These are phyloP conservation scores for Chaetoceros muelleri DNA, from an alignment of 108 stramenopile species.

Conservation along the genomic window DNA sequence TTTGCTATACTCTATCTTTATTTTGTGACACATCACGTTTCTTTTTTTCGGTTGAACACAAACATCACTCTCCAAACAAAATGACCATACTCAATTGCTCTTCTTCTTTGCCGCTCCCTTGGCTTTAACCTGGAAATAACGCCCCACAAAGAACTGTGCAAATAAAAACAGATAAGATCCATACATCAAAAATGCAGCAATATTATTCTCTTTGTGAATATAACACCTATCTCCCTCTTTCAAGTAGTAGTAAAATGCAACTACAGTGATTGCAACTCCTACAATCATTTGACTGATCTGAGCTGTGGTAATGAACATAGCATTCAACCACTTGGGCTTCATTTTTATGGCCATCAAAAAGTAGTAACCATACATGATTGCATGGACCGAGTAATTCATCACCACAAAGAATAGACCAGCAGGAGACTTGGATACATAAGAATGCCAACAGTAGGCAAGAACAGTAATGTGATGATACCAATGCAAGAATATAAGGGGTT, in stretches of 20 bases:
- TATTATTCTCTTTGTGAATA: constrained; percentile 67
- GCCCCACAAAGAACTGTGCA: constrained; percentile 76
- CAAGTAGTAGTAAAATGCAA: constrained; percentile 55
- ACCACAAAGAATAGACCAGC: constrained; percentile 93
- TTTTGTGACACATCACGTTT: too few species aligned
- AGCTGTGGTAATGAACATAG: constrained; percentile 76
- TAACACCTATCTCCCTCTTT: constrained; percentile 31
- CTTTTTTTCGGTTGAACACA: too few species aligned
- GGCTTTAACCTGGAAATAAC: constrained; percentile 55
- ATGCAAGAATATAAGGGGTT: constrained; percentile 92
- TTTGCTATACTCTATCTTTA: too few species aligned
- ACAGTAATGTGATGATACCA: constrained; percentile 99
- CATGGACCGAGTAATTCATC: constrained; percentile 99
- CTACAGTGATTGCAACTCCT: constrained; percentile 64
- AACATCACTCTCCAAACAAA: too few species aligned
- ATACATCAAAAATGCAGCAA: constrained; percentile 86
- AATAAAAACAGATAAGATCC: constrained; percentile 82
- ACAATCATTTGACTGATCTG: constrained; percentile 95
- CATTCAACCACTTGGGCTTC: constrained; percentile 75
- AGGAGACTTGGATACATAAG: constrained; percentile 81
- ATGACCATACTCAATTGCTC: too few species aligned
- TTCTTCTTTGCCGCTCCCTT: constrained; percentile 15
- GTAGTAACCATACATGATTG: constrained; percentile 99
- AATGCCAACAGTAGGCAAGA: constrained; percentile 94
- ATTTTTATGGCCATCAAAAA: constrained; percentile 82